Base-by-base conservation (phyloP, 805 yeast genomes). In the Komagataella phaffii region DNA sequence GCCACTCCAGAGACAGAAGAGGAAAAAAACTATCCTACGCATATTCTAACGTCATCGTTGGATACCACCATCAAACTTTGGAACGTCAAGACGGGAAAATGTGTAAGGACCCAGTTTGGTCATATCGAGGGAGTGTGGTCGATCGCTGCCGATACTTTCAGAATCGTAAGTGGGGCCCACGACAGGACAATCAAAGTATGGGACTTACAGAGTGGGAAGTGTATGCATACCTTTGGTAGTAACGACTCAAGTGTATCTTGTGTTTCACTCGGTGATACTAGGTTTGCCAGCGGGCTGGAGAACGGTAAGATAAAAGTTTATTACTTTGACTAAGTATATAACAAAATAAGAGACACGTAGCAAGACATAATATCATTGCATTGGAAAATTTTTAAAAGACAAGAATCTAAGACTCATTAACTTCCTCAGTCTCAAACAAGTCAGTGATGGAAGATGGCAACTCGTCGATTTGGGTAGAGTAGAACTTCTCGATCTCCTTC, bases 121-220 rank as follows among this genome's bases (percentile, higher is more conserved):
- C 99, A 93, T 63, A 88, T 91, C 51, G 98, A 93, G 67, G 99
- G 99, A 19, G 96, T 93, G 17, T 91, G 98, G 97, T 88, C 91
- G 46, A 85, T 93, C 52, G 88, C 93, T 17, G 96, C 97, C 0
- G 98, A 93, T 69, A 89, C 90, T 45, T 93, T 93, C 73, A 77
- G 99, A 57, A 86, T 93, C 47, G 86, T 91, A 8, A 83, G 93
- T 59, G 98, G 98, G 1, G 90, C 96, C 1, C 97, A 93, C 62
- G 99, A 93, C 70, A 77, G 88, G 55, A 72, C 81, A 43, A 87
- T 87, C 55, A 91, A 85, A 64, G 86, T 93, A 6, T 93, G 99
- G 99, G 99, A 93, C 64, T 72, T 93, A 55, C 97, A 93, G 66
- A 81, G 83, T 57, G 98, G 99, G 18, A 83, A 84, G 62, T 89